phyloP scores from a whole-genome alignment of 495 filamentous ascomycete genomes.

The Darksidea phi region DNA sequence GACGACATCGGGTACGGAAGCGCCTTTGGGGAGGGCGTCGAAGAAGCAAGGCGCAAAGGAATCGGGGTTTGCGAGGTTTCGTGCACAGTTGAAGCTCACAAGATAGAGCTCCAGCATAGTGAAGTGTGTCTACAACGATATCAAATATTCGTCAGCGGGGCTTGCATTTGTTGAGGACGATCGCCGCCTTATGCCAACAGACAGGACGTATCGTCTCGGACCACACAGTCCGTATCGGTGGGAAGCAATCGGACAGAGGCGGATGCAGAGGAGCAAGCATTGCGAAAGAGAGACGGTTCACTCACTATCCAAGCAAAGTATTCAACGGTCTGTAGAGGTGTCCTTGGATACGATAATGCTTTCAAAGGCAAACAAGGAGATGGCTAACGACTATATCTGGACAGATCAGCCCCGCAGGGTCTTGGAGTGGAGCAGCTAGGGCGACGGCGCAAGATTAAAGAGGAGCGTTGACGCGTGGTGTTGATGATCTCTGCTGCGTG shows the following conservation, averaged over 20 bases:
- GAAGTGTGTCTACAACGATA: neutral
- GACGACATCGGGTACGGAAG: slow-evolving; percentile 42
- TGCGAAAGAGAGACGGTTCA: neutral
- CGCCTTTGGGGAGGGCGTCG: slow-evolving; percentile 55
- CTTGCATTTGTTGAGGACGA: slow-evolving; percentile 2
- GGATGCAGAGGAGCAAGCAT: neutral
- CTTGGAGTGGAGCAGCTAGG: slow-evolving; percentile 17
- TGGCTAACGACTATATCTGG: neutral
- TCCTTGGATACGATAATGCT: neutral
- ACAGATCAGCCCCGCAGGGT: neutral
- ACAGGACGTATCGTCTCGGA: too few species aligned
- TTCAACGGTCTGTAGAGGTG: too few species aligned
- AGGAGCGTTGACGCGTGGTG: slow-evolving; percentile 10
- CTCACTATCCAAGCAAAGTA: too few species aligned
- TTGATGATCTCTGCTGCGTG: neutral
- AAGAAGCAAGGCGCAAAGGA: slow-evolving; percentile 71
- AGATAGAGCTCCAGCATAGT: slow-evolving; percentile 60
- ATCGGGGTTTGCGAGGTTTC: slow-evolving; percentile 60
- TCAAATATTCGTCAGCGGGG: neutral
- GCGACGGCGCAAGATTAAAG: slow-evolving; percentile 20
- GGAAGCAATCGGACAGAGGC: too few species aligned
- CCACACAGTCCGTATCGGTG: too few species aligned
- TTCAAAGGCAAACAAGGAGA: neutral
- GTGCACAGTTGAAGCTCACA: slow-evolving; percentile 87
- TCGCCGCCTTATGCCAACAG: neutral